Conservation (phyloP, 768 basidiomycete species). For the Nevesoporus exiguus region DNA sequence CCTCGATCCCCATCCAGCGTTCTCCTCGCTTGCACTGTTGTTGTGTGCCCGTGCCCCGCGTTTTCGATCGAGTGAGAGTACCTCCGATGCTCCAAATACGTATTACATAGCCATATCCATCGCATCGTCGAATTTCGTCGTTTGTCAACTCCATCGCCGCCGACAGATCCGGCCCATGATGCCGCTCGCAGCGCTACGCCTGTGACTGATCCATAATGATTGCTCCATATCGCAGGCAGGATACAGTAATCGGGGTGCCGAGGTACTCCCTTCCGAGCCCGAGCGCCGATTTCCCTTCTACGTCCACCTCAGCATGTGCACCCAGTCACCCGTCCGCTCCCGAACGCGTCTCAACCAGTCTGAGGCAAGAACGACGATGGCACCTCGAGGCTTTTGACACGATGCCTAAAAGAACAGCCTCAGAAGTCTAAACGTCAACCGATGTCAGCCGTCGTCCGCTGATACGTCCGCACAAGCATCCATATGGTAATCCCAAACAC, state of each 20-base stretch:
- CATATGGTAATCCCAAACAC: constrained; percentile 7
- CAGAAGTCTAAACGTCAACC: constrained; percentile 16
- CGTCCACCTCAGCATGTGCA: constrained; percentile 15
- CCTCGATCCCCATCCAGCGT: constrained; percentile 5
- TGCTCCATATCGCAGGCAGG: neutral
- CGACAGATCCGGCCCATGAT: constrained; percentile 7
- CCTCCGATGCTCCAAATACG: constrained; percentile 3
- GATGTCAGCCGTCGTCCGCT: neutral
- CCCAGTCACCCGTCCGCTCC: constrained; percentile 21
- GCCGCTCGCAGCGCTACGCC: neutral
- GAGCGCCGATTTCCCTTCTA: neutral
- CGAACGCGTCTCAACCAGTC: constrained; percentile 5
- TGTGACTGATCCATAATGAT: neutral
- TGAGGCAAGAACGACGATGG: neutral
- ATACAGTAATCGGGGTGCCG: neutral
- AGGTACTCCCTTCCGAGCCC: neutral
- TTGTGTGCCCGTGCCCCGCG: neutral
- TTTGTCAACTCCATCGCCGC: constrained; percentile 3
- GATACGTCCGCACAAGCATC: neutral
- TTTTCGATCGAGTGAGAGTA: constrained; percentile 1
- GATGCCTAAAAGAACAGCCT: neutral
- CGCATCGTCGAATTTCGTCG: neutral
- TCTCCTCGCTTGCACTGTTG: neutral
- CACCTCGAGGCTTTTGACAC: constrained; percentile 10
- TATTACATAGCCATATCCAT: neutral